These are phyloP conservation scores for Bocquillonia castaneifolia DNA, from an alignment of 441 rosid genomes.

Conservation along the genomic window DNA sequence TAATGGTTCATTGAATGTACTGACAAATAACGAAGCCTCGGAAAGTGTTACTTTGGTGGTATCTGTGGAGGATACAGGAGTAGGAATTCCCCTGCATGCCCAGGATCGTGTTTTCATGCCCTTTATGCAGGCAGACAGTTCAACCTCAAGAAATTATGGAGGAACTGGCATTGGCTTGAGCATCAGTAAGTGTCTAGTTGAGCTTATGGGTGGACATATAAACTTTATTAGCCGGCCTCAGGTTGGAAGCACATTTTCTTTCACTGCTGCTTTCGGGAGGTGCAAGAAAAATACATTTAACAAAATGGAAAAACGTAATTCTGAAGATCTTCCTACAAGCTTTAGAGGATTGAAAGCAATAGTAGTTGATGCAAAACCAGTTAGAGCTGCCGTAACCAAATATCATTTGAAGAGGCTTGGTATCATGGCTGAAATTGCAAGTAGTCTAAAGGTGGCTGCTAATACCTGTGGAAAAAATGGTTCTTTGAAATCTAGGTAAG, in stretches of 20 bases:
- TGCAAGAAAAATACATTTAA: constrained; percentile 34
- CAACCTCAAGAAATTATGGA: constrained; percentile 83
- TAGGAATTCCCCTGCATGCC: constrained; percentile 77
- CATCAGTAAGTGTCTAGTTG: constrained; percentile 86
- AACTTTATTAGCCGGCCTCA: constrained; percentile 70
- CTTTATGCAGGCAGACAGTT: constrained; percentile 95
- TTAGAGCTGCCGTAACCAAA: constrained; percentile 79
- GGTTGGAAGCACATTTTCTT: constrained; percentile 84
- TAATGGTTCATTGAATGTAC: constrained; percentile 31
- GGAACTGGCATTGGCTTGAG: constrained; percentile 98
- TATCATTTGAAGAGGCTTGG: constrained; percentile 94
- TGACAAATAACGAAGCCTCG: constrained; percentile 33
- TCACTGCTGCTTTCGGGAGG: constrained; percentile 57
- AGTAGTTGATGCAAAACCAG: constrained; percentile 78
- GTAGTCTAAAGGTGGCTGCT: constrained; percentile 40
- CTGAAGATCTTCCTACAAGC: constrained; percentile 61
- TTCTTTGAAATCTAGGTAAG: constrained; percentile 51
- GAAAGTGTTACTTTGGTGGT: constrained; percentile 57
- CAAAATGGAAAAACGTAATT: constrained; percentile 44
- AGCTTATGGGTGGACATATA: constrained; percentile 88
- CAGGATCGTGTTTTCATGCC: constrained; percentile 89
- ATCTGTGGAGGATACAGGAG: constrained; percentile 90
- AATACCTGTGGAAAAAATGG: constrained; percentile 42
- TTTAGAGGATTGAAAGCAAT: constrained; percentile 76
- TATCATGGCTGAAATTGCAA: constrained; percentile 58